A percentile compares a stretch with the other conserved stretches of the same genome.
Conservation (phyloP, 1,284 basidiomycete species). For the Megacollybia platyphylla region DNA sequence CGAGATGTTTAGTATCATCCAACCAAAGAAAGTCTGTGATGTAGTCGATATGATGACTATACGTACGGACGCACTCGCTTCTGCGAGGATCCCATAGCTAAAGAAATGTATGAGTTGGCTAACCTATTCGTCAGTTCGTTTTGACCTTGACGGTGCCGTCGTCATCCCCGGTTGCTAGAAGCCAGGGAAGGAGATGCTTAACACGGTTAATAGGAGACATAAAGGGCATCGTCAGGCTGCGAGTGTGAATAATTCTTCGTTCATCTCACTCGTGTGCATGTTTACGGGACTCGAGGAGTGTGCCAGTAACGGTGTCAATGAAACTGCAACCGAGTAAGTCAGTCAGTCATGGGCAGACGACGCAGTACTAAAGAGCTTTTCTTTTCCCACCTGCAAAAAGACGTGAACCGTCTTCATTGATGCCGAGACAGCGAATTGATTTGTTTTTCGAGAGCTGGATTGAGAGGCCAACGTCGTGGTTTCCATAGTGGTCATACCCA, state of each 20-base stretch:
- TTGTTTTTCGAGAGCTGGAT: conserved; percentile 50
- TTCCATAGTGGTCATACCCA: conserved; percentile 58
- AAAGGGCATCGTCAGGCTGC: conserved; percentile 22
- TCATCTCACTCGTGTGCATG: conserved; percentile 71
- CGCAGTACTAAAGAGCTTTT: conserved; percentile 38
- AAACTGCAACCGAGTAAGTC: conserved; percentile 34
- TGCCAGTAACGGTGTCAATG: conserved; percentile 49
- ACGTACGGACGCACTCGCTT: conserved; percentile 48
- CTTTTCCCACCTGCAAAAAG: conserved; percentile 81
- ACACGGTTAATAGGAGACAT: conserved; percentile 82
- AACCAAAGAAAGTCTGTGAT: conserved; percentile 89
- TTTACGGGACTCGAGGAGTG: conserved; percentile 45
- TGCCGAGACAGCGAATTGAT: conserved; percentile 64
- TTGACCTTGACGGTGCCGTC: conserved; percentile 83
- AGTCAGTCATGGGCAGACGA: conserved; percentile 5
- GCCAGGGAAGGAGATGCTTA: conserved; percentile 51
- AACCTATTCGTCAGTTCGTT: conserved; percentile 3
- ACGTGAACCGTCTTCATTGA: conserved; percentile 49
- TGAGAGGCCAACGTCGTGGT: conserved; percentile 36
- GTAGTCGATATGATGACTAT: conserved; percentile 89
- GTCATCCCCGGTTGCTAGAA: conserved; percentile 84
- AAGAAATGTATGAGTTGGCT: conserved; percentile 3
- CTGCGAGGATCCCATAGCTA: conserved; percentile 86
- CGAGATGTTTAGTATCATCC: conserved; percentile 73
- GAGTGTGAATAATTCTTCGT: conserved; percentile 7